Conservation (phyloP, 306 rosid species). For the Cercis canadensis region DNA sequence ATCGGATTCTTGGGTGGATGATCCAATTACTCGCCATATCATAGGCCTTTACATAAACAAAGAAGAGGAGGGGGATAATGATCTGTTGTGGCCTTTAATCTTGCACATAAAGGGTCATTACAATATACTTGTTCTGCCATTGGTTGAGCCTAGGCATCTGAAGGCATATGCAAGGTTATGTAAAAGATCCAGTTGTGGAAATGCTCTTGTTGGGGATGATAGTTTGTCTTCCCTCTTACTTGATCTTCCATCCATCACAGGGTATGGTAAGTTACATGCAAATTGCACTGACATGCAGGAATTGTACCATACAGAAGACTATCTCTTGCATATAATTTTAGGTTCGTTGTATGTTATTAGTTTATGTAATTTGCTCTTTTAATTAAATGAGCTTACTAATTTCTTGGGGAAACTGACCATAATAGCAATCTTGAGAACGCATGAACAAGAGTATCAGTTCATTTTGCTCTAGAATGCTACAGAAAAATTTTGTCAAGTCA, state of each 20-base stretch:
- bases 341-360: background rate
- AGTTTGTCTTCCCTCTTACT: slow-evolving; percentile 85
- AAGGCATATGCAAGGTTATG: slow-evolving; percentile 67
- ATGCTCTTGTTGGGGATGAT: slow-evolving; percentile 70
- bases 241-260: slow-evolving; percentile 93
- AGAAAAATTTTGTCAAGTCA: no score
- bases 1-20: slow-evolving; percentile 96
- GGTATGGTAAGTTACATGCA: slow-evolving; percentile 83
- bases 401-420: background rate
- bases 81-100: slow-evolving; percentile 84
- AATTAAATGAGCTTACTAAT: background rate
- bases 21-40: slow-evolving; percentile 86
- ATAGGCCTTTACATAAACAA: slow-evolving; percentile 67
- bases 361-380: no score
- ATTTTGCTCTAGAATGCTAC: no score
- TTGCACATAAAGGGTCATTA: slow-evolving; percentile 73
- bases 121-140: slow-evolving; percentile 70
- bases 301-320: background rate
- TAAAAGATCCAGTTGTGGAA: slow-evolving; percentile 83
- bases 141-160: slow-evolving; percentile 81
- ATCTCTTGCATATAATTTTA: slow-evolving; percentile 5
- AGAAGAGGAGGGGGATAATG: slow-evolving; percentile 54
- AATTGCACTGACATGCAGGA: slow-evolving; percentile 38
- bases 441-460: no score
- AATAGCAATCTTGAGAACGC: no score